Conservation (phyloP, 2,329 filamentous ascomycete species). For the Cladosporium colombiae region DNA sequence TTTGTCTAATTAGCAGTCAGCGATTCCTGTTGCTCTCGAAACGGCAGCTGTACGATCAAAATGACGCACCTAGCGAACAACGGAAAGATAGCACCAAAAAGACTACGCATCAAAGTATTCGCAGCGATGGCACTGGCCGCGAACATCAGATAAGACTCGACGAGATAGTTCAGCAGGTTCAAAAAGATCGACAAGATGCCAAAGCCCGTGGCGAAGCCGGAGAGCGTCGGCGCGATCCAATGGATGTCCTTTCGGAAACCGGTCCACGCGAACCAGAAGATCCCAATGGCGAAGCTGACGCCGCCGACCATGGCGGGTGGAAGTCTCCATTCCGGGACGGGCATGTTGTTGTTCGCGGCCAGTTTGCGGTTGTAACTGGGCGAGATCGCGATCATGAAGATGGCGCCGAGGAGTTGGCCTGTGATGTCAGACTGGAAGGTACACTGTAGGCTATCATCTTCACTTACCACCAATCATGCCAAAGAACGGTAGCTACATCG, state of each 20-base stretch:
- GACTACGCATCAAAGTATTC: conserved; percentile 55
- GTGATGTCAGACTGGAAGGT: background rate
- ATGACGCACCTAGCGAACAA: conserved; percentile 49
- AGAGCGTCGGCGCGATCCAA: conserved; percentile 41
- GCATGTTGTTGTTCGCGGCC: conserved; percentile 50
- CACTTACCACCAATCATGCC: conserved; percentile 35
- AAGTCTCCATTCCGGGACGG: conserved; percentile 59
- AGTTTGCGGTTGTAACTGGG: conserved; percentile 38
- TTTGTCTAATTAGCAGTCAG: conserved; percentile 28
- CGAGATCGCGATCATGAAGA: conserved; percentile 32
- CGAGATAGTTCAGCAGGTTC: conserved; percentile 59
- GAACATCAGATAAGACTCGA: conserved; percentile 60
- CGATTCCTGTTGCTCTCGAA: background rate
- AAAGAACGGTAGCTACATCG: conserved; percentile 43
- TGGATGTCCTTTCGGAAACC: conserved; percentile 39
- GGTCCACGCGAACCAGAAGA: conserved; percentile 41
- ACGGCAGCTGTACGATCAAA: background rate
- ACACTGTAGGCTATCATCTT: background rate
- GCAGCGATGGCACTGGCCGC: conserved; percentile 57
- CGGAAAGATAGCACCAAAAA: conserved; percentile 54
- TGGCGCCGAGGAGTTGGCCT: conserved; percentile 31
- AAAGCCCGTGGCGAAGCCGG: conserved; percentile 58
- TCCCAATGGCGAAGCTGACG: conserved; percentile 36
- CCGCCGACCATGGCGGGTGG: conserved; percentile 57
- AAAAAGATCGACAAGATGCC: conserved; percentile 61